phyloP scores from a whole-genome alignment of 495 filamentous ascomycete species.

The Talaromyces adpressus region DNA sequence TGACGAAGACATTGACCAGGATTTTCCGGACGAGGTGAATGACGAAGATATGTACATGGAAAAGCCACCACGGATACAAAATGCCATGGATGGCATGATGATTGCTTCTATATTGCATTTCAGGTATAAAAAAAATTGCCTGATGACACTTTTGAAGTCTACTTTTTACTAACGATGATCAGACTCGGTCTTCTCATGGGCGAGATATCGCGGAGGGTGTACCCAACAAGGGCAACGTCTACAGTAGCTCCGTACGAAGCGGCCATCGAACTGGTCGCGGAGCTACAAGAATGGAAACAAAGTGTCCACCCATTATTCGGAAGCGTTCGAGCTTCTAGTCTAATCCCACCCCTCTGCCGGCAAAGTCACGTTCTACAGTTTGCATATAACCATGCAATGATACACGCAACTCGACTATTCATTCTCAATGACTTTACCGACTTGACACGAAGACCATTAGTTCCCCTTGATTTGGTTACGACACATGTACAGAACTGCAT shows the following conservation, averaged over 20 bases:
- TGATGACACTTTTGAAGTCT: too few species aligned
- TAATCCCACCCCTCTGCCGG: constrained; percentile 45
- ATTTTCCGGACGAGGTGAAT: constrained; percentile 42
- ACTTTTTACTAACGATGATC: too few species aligned
- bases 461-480: constrained; percentile 24
- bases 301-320: constrained; percentile 38
- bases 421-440: constrained; percentile 46
- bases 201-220: constrained; percentile 42
- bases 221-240: constrained; percentile 35
- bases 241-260: constrained; percentile 33
- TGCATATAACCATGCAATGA: constrained; percentile 46
- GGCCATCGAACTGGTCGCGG: constrained; percentile 28
- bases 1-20: constrained; percentile 47
- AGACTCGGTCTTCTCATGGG: constrained; percentile 39
- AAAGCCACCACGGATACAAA: constrained; percentile 24
- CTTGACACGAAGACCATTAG: constrained; percentile 26
- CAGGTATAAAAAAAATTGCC: constrained; percentile 25
- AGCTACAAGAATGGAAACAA: constrained; percentile 33
- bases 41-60: constrained; percentile 47
- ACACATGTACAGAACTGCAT: constrained; percentile 36
- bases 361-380: constrained; percentile 49
- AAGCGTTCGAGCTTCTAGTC: constrained; percentile 34
- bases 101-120: constrained; percentile 42
- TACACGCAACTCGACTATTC: constrained; percentile 50
- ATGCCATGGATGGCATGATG: constrained; percentile 37